phyloP scores from a whole-genome alignment of 2,329 filamentous ascomycete genomes.

The Talaromyces sp. region DNA sequence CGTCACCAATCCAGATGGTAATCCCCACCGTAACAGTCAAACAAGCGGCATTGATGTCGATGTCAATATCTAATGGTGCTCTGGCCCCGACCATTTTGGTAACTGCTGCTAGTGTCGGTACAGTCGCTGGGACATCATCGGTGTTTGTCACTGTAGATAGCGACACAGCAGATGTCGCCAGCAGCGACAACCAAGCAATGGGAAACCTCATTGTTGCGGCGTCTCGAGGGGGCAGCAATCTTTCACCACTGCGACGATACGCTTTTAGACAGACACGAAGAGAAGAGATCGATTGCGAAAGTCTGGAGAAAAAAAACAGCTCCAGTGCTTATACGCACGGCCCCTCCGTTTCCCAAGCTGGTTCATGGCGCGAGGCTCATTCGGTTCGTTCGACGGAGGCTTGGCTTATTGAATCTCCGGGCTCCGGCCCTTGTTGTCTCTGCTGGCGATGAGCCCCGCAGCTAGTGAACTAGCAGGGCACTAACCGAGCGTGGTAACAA shows the following conservation, averaged over 20 bases:
- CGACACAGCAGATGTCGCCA: conserved; percentile 7
- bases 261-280: background rate
- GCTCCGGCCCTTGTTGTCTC: background rate
- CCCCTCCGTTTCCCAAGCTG: background rate
- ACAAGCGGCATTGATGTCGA: background rate
- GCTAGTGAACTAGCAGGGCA: background rate
- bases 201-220: conserved; percentile 13
- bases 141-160: background rate
- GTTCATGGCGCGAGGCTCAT: conserved; percentile 1
- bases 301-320: background rate
- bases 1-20: conserved; percentile 11
- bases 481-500: conserved; percentile 1
- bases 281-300: conserved; percentile 1
- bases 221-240: background rate
- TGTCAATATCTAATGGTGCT: background rate
- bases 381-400: background rate
- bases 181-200: conserved; percentile 13
- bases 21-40: conserved; percentile 8
- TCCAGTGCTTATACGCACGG: conserved; percentile 3
- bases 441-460: background rate
- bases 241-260: background rate
- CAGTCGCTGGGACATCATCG: background rate
- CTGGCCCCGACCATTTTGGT: background rate
- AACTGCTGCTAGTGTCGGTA: conserved; percentile 1
- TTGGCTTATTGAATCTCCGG: background rate